A percentile compares a stretch with the other conserved stretches of the same genome.
Conservation (phyloP, 345 rosid species). For the Noccaea bulbosa region DNA sequence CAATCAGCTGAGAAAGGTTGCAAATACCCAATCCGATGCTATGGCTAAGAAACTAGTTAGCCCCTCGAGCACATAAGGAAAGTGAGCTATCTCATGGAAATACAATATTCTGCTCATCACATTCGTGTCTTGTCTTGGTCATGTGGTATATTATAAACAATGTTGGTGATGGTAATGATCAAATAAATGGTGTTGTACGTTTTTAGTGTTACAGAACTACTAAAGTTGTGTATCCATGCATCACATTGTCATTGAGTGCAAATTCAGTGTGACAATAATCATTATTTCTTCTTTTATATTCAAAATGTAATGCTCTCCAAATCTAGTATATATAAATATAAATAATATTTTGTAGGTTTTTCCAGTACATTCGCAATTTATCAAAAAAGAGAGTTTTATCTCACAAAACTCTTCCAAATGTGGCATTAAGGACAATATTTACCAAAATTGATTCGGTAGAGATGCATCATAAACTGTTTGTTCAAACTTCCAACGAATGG, state of each 20-base stretch:
- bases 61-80: slow-evolving; percentile 14
- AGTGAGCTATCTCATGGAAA: slow-evolving; percentile 19
- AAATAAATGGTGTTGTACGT: neutral
- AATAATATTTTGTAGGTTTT: neutral
- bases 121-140: slow-evolving; percentile 30
- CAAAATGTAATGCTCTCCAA: neutral
- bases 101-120: slow-evolving; percentile 16
- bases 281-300: neutral
- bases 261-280: neutral
- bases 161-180: slow-evolving; percentile 1
- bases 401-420: neutral
- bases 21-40: slow-evolving; percentile 78
- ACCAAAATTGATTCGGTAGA: neutral
- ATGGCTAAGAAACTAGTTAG: slow-evolving; percentile 51
- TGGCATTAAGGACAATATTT: neutral
- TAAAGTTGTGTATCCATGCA: no score
- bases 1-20: slow-evolving; percentile 77
- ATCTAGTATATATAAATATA: neutral
- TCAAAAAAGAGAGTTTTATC: slow-evolving; percentile 1
- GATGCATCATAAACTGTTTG: slow-evolving; percentile 2
- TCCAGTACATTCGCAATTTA: slow-evolving; percentile 2
- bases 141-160: slow-evolving; percentile 1
- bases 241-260: no score
- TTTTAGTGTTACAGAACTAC: no score
- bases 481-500: neutral